A percentile compares a stretch with the other conserved stretches of the same genome.
phyloP scores from a whole-genome alignment of 2,329 filamentous ascomycete species.

The Nannizzia gypsea region DNA sequence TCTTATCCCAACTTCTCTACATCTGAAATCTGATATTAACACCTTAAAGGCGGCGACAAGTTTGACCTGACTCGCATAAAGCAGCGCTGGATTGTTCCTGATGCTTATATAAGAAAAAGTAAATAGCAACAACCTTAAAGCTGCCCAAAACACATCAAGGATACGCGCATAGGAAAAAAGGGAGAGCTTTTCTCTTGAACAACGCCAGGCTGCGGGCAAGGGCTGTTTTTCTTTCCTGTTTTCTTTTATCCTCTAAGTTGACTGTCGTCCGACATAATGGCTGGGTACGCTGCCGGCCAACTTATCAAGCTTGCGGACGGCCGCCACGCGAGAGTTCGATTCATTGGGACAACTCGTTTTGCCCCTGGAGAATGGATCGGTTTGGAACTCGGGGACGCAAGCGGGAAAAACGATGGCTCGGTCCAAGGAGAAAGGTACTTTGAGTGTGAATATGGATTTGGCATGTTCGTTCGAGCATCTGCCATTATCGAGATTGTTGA shows the following conservation, averaged over 20 bases:
- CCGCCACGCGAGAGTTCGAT: conserved; percentile 65
- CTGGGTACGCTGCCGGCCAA: conserved; percentile 47
- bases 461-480: conserved; percentile 76
- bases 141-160: not conserved
- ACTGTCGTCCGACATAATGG: conserved; percentile 17
- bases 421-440: conserved; percentile 85
- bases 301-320: conserved; percentile 68
- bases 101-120: not conserved
- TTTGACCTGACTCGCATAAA: not conserved
- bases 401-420: conserved; percentile 87
- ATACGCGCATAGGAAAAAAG: not conserved
- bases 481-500: conserved; percentile 47
- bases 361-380: conserved; percentile 78
- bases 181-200: not conserved
- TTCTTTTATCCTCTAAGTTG: not conserved
- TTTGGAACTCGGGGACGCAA: conserved; percentile 68
- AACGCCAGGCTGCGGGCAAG: not conserved
- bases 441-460: conserved; percentile 55
- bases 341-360: conserved; percentile 68
- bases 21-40: not conserved
- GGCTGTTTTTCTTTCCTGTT: not conserved
- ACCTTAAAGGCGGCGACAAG: not conserved
- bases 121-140: conserved; percentile 3
- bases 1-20: not conserved
- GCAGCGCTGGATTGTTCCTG: not conserved